phyloP scores from a whole-genome alignment of 2,329 filamentous ascomycete genomes.

The Chaetomiaceae sp. region DNA sequence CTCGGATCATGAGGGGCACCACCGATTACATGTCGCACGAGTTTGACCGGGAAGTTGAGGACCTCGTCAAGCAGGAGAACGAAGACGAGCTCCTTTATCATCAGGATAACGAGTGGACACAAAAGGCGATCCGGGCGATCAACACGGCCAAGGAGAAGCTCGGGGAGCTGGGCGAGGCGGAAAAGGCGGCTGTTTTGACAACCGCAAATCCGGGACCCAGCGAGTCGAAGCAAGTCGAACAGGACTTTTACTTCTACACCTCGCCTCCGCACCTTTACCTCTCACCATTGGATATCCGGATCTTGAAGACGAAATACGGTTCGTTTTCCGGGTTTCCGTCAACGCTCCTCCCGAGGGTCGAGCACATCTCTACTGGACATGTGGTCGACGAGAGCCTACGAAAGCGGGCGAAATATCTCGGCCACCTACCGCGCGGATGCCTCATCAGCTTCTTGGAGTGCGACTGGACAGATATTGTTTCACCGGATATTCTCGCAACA shows the following conservation, averaged over 20 bases:
- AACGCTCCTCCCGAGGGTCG: conserved; percentile 78
- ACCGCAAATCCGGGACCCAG: conserved; percentile 11
- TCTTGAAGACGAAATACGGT: conserved; percentile 83
- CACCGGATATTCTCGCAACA: conserved; percentile 64
- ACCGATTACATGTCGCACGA: conserved; percentile 81
- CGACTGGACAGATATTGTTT: conserved; percentile 88
- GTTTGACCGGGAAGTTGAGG: conserved; percentile 71
- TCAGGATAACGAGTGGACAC: conserved; percentile 89
- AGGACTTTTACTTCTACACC: conserved; percentile 80
- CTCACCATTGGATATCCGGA: conserved; percentile 85
- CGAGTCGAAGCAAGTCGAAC: conserved; percentile 33
- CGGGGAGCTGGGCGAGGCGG: conserved; percentile 37
- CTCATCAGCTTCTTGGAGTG: conserved; percentile 89
- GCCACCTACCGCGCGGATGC: conserved; percentile 83
- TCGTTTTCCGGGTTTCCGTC: conserved; percentile 78
- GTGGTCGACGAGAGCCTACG: conserved; percentile 80
- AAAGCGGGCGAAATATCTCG: conserved; percentile 79
- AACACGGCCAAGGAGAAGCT: conserved; percentile 71
- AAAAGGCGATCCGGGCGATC: conserved; percentile 73
- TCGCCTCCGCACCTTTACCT: conserved; percentile 84
- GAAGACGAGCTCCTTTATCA: conserved; percentile 90
- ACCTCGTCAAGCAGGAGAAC: conserved; percentile 69
- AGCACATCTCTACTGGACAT: conserved; percentile 84
- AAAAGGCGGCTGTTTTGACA: neutral
- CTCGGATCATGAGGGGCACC: conserved; percentile 80